These are phyloP conservation scores for Trichoderma reesei DNA, from an alignment of 495 filamentous ascomycete genomes.

Conservation along the genomic window DNA sequence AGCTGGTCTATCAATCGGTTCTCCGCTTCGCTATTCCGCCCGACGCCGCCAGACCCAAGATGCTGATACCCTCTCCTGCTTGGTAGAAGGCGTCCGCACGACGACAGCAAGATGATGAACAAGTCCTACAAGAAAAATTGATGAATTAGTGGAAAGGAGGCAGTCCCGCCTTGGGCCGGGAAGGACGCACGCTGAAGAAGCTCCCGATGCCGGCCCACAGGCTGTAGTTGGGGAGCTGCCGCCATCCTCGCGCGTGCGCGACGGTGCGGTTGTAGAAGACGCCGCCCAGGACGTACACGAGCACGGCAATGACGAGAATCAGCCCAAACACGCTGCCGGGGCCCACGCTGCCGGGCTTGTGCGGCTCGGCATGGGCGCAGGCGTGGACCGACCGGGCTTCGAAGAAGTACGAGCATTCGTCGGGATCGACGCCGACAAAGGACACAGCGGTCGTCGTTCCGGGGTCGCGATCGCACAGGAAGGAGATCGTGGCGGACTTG, in stretches of 20 bases:
- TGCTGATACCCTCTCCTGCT: conserved; percentile 54
- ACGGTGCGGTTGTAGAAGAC: conserved; percentile 94
- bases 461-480: conserved; percentile 81
- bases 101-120: conserved; percentile 68
- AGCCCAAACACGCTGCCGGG: conserved; percentile 87
- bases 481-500: conserved; percentile 84
- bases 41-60: conserved; percentile 29
- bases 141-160: background rate
- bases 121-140: conserved; percentile 52
- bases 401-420: conserved; percentile 95
- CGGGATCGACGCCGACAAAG: conserved; percentile 73
- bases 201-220: conserved; percentile 83
- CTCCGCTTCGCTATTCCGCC: conserved; percentile 62
- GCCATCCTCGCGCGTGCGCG: conserved; percentile 89
- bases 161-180: conserved; percentile 7
- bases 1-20: conserved; percentile 92
- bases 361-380: conserved; percentile 55
- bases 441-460: conserved; percentile 45
- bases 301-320: conserved; percentile 73
- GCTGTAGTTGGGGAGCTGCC: conserved; percentile 87
- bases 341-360: conserved; percentile 57
- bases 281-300: conserved; percentile 85
- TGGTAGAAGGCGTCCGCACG: conserved; percentile 58
- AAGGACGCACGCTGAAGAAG: conserved; percentile 64
- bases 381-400: conserved; percentile 81